Evolutionary conservation across 257 asterid genomes (phyloP), one percentile per base, ranked within the genome.

Genomic region (Verbena officinalis): DNA sequence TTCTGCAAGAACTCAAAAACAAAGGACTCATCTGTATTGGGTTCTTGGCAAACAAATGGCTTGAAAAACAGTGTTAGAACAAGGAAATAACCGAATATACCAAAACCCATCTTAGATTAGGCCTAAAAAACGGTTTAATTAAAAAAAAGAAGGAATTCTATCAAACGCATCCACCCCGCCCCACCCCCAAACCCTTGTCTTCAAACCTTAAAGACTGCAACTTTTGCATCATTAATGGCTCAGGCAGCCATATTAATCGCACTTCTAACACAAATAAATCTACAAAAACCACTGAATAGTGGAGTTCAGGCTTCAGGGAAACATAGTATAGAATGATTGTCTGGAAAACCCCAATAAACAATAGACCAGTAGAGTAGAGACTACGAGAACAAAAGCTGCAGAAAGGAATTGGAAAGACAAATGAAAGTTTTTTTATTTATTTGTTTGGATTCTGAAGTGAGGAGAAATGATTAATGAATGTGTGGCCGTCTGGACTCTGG

Each of bases 11-110:
- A 87, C 23, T 81, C 88, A 72, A 65, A 68, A 55, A 87, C 71
- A 65, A 74, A 80, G 42, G 62, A 90, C 62, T 83, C 95, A 81
- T 90, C 97, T 42, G 94, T 81, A 53, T 83, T 84, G 66, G 82
- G 88, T 70, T 55, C 70, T 76, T 83, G 91, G 73, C 79, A 75
- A 42, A 80, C 64, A 44, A 73, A 69, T 64, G 87, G 82, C 72
- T 75, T 76, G n/a, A 83, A 74, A n/a, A 83, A 72, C 71, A 89
- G 53, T 43, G 87, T 43, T 60, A 81, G 66, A 79, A 81, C 52
- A 30, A 83, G 56, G 67, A 89, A 11, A 27, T 58, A 81, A 33
- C 77, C 68, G 19, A 73, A 74, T 56, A 79, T 58, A 60, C 82
- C 67, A 67, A 73, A 81, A 45, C 89, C 95, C 97, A 86, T 86